A percentile compares a stretch with the other conserved stretches of the same genome.
Evolutionary conservation across 768 basidiomycete species (phyloP).

Genomic region (Kwoniella sp.): DNA sequence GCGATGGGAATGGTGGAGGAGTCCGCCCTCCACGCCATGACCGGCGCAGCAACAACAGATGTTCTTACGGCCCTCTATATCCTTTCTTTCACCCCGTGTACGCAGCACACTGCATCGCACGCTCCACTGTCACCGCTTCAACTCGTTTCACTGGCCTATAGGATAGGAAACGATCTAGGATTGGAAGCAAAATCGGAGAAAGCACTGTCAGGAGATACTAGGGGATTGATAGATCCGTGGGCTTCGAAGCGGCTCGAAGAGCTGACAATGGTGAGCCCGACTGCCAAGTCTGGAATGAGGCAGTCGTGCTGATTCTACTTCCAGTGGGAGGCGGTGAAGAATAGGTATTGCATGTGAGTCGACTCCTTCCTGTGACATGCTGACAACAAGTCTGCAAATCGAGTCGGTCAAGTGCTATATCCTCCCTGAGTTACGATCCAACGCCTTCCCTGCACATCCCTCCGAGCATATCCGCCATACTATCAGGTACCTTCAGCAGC

Average conservation of each 20-base stretch:
- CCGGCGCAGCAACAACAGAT: conserved; percentile 24
- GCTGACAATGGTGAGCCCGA: conserved; percentile 6
- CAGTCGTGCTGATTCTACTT: not conserved
- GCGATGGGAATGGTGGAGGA: conserved; percentile 23
- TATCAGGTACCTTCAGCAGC: not conserved
- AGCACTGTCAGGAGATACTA: not conserved
- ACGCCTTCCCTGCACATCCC: not conserved
- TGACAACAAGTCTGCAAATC: conserved; percentile 6
- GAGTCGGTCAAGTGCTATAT: not conserved
- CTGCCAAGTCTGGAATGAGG: too few relatives aligned
- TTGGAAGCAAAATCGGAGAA: conserved; percentile 14
- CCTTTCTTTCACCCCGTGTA: conserved; percentile 22
- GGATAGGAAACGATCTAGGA: conserved; percentile 27
- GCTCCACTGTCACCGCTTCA: conserved; percentile 20
- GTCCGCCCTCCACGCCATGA: conserved; percentile 20
- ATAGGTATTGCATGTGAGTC: conserved; percentile 17
- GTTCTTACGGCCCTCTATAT: conserved; percentile 32
- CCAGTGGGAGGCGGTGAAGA: conserved; percentile 19
- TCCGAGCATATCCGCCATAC: conserved; percentile 9
- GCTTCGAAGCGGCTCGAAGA: not conserved
- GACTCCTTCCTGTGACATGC: not conserved
- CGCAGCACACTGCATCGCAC: not conserved
- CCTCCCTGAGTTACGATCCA: not conserved
- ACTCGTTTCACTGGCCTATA: conserved; percentile 30
- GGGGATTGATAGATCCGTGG: conserved; percentile 2